These are phyloP conservation scores for Akanthomyces uredinophilus DNA, from an alignment of 2,329 filamentous ascomycete species.

Conservation along the genomic window DNA sequence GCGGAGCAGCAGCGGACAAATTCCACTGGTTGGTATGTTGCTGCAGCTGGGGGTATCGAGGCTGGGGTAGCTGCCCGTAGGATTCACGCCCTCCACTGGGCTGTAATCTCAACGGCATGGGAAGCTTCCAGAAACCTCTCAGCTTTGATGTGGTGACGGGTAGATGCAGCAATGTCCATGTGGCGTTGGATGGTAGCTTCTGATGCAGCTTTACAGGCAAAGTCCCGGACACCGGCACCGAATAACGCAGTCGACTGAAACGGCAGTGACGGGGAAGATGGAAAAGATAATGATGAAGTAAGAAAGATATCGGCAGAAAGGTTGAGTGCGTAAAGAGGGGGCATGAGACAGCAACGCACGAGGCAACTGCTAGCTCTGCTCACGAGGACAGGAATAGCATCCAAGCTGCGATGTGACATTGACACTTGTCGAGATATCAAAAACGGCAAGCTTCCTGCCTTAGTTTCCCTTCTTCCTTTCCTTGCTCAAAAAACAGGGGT, in stretches of 20 bases:
- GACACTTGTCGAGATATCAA: conserved; percentile 1
- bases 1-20: neutral
- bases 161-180: neutral
- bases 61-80: neutral
- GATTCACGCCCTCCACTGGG: neutral
- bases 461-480: neutral
- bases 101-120: neutral
- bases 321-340: neutral
- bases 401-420: neutral
- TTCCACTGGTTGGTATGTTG: conserved; percentile 1
- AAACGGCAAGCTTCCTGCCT: neutral
- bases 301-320: too few relatives aligned
- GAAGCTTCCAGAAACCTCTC: neutral
- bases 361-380: neutral
- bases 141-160: neutral
- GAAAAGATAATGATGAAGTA: too few relatives aligned
- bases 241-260: neutral
- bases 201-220: neutral
- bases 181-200: neutral
- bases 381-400: neutral
- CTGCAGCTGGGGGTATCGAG: neutral
- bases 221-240: neutral
- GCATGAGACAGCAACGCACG: neutral
- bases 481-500: neutral
- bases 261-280: too few relatives aligned